These are phyloP conservation scores for Ascochyta lentis DNA, from an alignment of 2,329 filamentous ascomycete genomes.

Conservation along the genomic window DNA sequence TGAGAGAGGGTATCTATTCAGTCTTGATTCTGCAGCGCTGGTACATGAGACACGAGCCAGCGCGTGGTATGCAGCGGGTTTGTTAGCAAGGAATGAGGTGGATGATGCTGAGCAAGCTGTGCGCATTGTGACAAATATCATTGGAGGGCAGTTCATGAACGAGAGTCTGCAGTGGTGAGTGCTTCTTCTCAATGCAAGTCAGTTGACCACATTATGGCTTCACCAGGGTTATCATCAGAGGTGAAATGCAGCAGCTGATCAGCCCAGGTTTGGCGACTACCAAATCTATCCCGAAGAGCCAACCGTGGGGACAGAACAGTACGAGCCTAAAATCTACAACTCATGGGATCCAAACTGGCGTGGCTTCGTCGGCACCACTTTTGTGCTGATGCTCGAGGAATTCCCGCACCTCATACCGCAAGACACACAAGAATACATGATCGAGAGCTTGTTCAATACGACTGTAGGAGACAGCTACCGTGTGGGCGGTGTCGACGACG, in stretches of 20 bases:
- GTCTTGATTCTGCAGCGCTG: slow-evolving; percentile 56
- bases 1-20: slow-evolving; percentile 61
- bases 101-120: slow-evolving; percentile 59
- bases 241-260: background rate
- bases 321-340: slow-evolving; percentile 60
- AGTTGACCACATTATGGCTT: background rate
- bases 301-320: slow-evolving; percentile 59
- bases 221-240: background rate
- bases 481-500: slow-evolving; percentile 64
- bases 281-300: slow-evolving; percentile 65
- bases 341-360: slow-evolving; percentile 71
- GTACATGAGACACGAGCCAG: slow-evolving; percentile 65
- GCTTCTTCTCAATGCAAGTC: background rate
- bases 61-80: slow-evolving; percentile 65
- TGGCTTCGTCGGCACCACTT: slow-evolving; percentile 66
- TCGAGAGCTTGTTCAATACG: slow-evolving; percentile 61
- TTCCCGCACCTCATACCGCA: slow-evolving; percentile 57
- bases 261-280: slow-evolving; percentile 57
- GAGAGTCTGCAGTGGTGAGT: slow-evolving; percentile 62
- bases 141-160: slow-evolving; percentile 61
- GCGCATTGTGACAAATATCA: slow-evolving; percentile 62
- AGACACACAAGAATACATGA: slow-evolving; percentile 53
- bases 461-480: slow-evolving; percentile 67
- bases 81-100: slow-evolving; percentile 62
- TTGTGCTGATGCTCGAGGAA: slow-evolving; percentile 66